Base-by-base conservation (phyloP, 1,284 basidiomycete species). In the Ustilago hordei region DNA sequence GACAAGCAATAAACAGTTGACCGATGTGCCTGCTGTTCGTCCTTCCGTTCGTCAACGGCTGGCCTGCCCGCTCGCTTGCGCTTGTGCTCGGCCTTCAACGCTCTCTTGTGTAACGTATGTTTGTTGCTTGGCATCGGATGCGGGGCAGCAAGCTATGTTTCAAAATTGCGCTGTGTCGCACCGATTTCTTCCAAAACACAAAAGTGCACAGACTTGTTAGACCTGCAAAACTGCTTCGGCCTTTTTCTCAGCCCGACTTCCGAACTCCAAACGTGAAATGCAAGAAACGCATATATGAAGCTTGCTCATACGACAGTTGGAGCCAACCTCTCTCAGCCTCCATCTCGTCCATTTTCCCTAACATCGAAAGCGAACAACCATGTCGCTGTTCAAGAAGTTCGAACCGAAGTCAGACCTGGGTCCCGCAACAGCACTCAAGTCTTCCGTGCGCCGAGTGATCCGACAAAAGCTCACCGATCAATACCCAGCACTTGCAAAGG, bases 381-480 rank as follows among this genome's bases (percentile, higher is more conserved):
- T 85, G 84, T 85, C 84, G 55, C 75, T 85, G 38, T 85, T 85
- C 78, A 85, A 82, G 55, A 81, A 84, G 58, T 81, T 84, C 69
- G 75, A 81, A 31, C 90, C 93, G 19, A 91, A 94, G 70, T 91
- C 92, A 39, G 96, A 99, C 85, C 91, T 99, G 74, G 90, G 94
- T 45, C 92, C 93, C 31, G 94, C 95, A 80, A 95, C 95, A n/a
- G 93, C 93, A 63, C 90, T 98, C 76, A 99, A 99, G 87, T 92
- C 94, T 35, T 98, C 95, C 9, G 92, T 95, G 8, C 96, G 98
- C 86, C 90, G 97, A 84, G 90, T 91, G 73, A 95, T 98, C 86
- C 91, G 97, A 59, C 88, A 91, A 38, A 90, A 90, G 65, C 88
- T 98, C 38, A 89, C 96, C 61, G 90, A 92, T 38, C 95, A 98